Evolutionary conservation across 148 eudicot species (phyloP).

Genomic region (Rhododendron griersonianum): DNA sequence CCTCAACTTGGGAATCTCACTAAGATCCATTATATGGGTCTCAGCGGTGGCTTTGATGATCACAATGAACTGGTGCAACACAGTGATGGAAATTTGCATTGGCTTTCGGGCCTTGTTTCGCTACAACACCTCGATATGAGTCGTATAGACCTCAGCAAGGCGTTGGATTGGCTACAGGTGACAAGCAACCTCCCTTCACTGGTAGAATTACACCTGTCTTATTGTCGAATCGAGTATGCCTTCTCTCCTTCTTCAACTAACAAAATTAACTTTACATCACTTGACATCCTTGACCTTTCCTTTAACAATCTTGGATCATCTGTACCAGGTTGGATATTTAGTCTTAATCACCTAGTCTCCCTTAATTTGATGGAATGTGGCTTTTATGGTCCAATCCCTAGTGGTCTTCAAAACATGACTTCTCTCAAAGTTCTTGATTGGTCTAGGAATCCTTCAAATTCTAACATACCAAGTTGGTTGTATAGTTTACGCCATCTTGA

Average conservation of each 20-base stretch:
- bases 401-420: not conserved
- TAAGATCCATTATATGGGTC: not conserved
- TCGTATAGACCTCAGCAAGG: not conserved
- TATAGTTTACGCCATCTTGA: not conserved
- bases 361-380: not conserved
- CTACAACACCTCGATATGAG: not conserved
- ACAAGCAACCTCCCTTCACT: not conserved
- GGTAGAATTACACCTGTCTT: no score
- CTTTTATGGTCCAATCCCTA: not conserved
- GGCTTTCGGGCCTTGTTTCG: not conserved
- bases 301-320: no score
- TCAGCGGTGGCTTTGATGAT: no score
- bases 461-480: not conserved
- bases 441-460: not conserved
- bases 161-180: not conserved
- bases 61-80: no score
- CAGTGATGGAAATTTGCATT: not conserved
- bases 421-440: not conserved
- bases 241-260: not conserved
- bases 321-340: not conserved
- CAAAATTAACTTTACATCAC: not conserved
- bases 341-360: not conserved
- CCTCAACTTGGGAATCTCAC: conserved; percentile 17
- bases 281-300: not conserved
- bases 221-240: not conserved